phyloP scores from a whole-genome alignment of 2,329 filamentous ascomycete genomes.

The Clonostachys chloroleuca region DNA sequence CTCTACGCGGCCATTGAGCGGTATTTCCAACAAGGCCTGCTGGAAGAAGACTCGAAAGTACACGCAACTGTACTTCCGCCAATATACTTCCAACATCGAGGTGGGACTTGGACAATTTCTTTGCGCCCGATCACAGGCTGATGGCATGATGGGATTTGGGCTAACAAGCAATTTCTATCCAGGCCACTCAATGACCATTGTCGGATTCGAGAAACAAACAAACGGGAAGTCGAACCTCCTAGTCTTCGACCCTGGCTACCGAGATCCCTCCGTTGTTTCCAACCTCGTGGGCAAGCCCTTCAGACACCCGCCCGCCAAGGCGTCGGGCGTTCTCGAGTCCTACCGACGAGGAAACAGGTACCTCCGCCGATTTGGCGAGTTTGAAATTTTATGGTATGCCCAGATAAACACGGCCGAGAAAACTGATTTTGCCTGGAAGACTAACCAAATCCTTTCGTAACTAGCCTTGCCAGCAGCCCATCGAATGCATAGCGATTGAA shows the following conservation, averaged over 20 bases:
- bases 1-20: constrained; percentile 65
- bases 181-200: constrained; percentile 87
- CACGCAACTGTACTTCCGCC: constrained; percentile 70
- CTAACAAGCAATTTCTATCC: not conserved
- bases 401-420: too few species aligned
- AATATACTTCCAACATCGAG: constrained; percentile 84
- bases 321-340: constrained; percentile 51
- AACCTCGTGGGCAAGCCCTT: constrained; percentile 49
- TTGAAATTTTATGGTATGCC: constrained; percentile 69
- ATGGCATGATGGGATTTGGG: constrained; percentile 9
- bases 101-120: constrained; percentile 21
- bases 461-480: too few species aligned
- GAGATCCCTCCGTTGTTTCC: constrained; percentile 59
- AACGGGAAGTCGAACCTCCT: constrained; percentile 67
- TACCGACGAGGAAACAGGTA: constrained; percentile 71
- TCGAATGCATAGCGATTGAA: too few species aligned
- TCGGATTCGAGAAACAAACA: constrained; percentile 71
- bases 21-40: constrained; percentile 63
- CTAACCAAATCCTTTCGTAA: too few species aligned
- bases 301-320: constrained; percentile 29
- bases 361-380: constrained; percentile 67
- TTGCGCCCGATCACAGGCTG: too few species aligned
- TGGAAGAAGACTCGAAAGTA: constrained; percentile 51
- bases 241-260: constrained; percentile 85
- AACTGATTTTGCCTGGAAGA: too few species aligned